Percentiles rank a stretch among this genome's conserved stretches.
phyloP scores from a whole-genome alignment of 805 yeast species.

The Candida takata region DNA sequence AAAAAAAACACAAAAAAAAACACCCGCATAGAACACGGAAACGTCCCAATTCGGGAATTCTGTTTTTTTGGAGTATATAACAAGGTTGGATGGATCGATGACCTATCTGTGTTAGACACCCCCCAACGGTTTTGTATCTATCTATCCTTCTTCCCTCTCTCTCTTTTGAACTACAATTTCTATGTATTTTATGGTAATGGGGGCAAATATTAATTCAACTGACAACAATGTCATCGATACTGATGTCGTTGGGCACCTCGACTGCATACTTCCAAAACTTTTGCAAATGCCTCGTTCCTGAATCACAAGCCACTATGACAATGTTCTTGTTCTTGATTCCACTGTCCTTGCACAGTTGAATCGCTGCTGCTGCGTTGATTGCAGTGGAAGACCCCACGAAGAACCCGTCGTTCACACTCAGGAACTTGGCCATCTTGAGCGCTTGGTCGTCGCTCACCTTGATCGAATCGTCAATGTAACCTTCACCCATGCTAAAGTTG shows the following conservation, averaged over 20 bases:
- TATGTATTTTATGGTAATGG: no score
- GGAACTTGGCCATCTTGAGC: slow-evolving; percentile 75
- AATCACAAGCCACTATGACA: slow-evolving; percentile 86
- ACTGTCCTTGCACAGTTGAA: slow-evolving; percentile 41
- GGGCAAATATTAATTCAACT: no score
- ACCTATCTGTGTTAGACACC: no score
- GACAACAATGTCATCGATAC: slow-evolving; percentile 31
- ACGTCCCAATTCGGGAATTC: no score
- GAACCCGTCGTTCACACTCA: slow-evolving; percentile 79
- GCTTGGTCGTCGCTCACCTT: slow-evolving; percentile 80
- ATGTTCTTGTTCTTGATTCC: slow-evolving; percentile 53
- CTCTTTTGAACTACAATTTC: no score
- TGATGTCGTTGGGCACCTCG: slow-evolving; percentile 25
- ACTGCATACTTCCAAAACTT: slow-evolving; percentile 83
- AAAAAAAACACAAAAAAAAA: no score
- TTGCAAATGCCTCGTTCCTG: slow-evolving; percentile 83
- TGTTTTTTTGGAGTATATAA: no score
- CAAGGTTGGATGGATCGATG: no score
- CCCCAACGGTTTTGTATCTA: background rate
- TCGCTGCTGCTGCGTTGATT: slow-evolving; percentile 87
- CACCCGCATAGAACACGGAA: no score
- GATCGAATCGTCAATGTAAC: slow-evolving; percentile 66
- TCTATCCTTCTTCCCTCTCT: background rate
- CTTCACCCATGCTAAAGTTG: slow-evolving; percentile 70
- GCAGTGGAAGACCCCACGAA: slow-evolving; percentile 94